Conservation (phyloP, 352 stramenopile species). For the Plasmopara muralis region DNA sequence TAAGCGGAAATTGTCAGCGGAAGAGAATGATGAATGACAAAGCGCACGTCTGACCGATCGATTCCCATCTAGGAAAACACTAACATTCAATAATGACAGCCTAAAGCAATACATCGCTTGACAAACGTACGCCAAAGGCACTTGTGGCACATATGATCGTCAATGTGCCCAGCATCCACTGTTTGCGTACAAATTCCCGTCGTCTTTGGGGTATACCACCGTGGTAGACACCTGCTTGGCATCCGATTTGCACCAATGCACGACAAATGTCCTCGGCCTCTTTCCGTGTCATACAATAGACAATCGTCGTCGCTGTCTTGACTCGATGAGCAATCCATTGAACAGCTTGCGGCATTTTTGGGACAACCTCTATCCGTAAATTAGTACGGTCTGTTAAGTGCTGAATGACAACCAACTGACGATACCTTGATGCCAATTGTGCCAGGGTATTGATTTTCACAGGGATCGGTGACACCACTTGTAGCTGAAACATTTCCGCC, state of each 20-base stretch:
- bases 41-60: constrained; percentile 64
- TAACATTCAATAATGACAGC: neutral
- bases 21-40: constrained; percentile 67
- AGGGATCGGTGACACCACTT: constrained; percentile 13
- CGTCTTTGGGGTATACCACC: constrained; percentile 46
- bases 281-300: constrained; percentile 71
- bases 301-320: constrained; percentile 35
- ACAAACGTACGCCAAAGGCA: constrained; percentile 53
- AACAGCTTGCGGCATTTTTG: constrained; percentile 29
- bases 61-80: constrained; percentile 60
- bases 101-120: neutral
- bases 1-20: constrained; percentile 62
- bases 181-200: constrained; percentile 64
- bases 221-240: constrained; percentile 62
- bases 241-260: constrained; percentile 42
- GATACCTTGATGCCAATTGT: neutral
- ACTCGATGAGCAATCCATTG: constrained; percentile 31
- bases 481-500: constrained; percentile 43
- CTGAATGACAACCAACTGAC: constrained; percentile 52
- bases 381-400: constrained; percentile 60
- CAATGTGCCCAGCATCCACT: constrained; percentile 72
- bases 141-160: constrained; percentile 74
- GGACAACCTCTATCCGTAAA: constrained; percentile 46
- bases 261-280: constrained; percentile 59
- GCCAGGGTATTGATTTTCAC: neutral